Base-by-base conservation (phyloP, 2,329 filamentous ascomycete genomes). In the Fusarium incarnatum region DNA sequence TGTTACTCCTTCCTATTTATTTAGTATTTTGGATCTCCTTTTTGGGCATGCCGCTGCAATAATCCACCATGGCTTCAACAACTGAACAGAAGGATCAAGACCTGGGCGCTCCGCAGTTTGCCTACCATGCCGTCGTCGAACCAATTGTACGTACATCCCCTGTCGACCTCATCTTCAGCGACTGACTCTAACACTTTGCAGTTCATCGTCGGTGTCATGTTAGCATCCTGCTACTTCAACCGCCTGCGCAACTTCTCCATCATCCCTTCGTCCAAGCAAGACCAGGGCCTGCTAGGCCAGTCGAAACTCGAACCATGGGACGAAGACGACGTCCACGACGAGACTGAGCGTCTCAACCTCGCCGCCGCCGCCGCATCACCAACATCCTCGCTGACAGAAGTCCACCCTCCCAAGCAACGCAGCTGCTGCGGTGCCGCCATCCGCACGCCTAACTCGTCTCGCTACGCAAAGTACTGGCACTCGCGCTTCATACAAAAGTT, bases 401-500 rank as follows among this genome's bases (percentile, higher is more conserved):
- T 78, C 27, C 73, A 77, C 47, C 81, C 81, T 13, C 80, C 84
- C 23, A 88, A 88, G 76, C 80, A 82, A 63, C 83, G 87, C 59
- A 75, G 75, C 25, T 85, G 84, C 70, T 87, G 83, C 71, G 85
- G 88, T n/a, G 69, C 73, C 32, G 76, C 83, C 45, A 76, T 83
- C 20, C 75, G 87, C 61, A 89, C 84, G 8, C 88, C 88, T 13
- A 89, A 89, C 72, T 86, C 88, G 5, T 86, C 86, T 5, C 84
- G 87, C n/a, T 92, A 90, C 77, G 83, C 84, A 41, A 82, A 85
- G 64, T 79, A 90, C 75, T 77, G 86, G 50, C 89, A 91, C 76
- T 90, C 87, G 65, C 83, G 88, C 27, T 83, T 91, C 58, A 81
- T 92, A 62, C 87, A 90, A 76, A 89, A 89, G 74, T 91, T 79